A percentile compares a stretch with the other conserved stretches of the same genome.
These are phyloP conservation scores for Geotrichum histeridarum DNA, from an alignment of 1,139 yeast species.

Conservation along the genomic window DNA sequence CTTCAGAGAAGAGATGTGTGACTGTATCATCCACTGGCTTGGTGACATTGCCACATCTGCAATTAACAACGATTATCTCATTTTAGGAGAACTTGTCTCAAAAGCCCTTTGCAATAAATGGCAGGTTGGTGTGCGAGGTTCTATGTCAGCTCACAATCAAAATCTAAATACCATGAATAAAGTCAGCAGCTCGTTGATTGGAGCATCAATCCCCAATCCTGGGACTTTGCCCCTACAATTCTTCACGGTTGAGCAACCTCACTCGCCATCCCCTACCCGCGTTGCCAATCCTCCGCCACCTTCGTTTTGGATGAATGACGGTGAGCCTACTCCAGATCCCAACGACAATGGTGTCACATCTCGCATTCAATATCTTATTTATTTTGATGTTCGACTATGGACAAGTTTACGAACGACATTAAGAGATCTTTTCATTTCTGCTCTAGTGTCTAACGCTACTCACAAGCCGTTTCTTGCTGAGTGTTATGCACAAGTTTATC, in stretches of 20 bases:
- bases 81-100: constrained; percentile 51
- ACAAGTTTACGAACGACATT: constrained; percentile 55
- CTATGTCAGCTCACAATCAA: background rate
- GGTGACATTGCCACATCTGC: constrained; percentile 54
- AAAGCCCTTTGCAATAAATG: constrained; percentile 51
- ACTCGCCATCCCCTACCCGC: constrained; percentile 31
- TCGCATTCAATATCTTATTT: constrained; percentile 68
- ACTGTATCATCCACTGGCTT: constrained; percentile 62
- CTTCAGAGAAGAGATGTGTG: constrained; percentile 77
- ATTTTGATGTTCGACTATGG: constrained; percentile 69
- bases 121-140: constrained; percentile 37
- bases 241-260: background rate
- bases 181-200: constrained; percentile 30
- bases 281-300: constrained; percentile 46
- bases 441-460: constrained; percentile 59
- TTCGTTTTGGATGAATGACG: constrained; percentile 40
- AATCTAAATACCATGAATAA: background rate
- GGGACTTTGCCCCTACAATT: constrained; percentile 3
- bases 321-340: background rate
- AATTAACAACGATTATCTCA: constrained; percentile 47
- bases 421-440: constrained; percentile 64
- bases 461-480: constrained; percentile 60
- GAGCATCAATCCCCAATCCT: constrained; percentile 24
- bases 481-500: constrained; percentile 80
- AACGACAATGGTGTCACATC: constrained; percentile 32